A percentile compares a stretch with the other conserved stretches of the same genome.
phyloP scores from a whole-genome alignment of 345 rosid species.

The Pistacia vera region DNA sequence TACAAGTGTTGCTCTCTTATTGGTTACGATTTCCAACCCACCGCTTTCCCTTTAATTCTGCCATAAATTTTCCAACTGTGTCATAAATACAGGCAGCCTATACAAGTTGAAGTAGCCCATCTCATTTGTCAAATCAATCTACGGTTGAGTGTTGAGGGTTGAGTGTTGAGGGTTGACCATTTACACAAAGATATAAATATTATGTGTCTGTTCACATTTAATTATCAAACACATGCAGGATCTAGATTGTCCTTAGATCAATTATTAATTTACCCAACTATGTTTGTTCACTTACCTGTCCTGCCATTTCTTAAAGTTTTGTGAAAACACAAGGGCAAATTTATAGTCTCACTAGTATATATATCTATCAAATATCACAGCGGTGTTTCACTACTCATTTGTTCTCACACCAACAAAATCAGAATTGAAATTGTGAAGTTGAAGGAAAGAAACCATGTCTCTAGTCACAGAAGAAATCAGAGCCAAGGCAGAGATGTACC shows the following conservation, averaged over 20 bases:
- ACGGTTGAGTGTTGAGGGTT: background rate
- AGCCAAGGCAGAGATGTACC: constrained; percentile 76
- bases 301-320: constrained; percentile 3
- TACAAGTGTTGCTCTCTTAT: background rate
- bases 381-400: background rate
- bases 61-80: constrained; percentile 28
- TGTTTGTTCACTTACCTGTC: constrained; percentile 1
- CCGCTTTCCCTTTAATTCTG: constrained; percentile 19
- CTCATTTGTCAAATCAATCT: background rate
- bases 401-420: background rate
- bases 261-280: background rate
- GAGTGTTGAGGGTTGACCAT: background rate
- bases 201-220: no score
- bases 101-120: background rate
- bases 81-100: constrained; percentile 9
- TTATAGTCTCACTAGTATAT: background rate
- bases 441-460: constrained; percentile 47
- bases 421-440: background rate
- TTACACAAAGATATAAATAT: no score
- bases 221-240: background rate
- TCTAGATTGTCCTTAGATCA: background rate
- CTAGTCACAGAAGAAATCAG: constrained; percentile 68
- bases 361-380: background rate
- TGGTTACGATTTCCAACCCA: constrained; percentile 15
- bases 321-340: background rate